Evolutionary conservation across 225 moss, liverwort and hornwort species (phyloP).

Genomic region (Antitrichia curtipendula): DNA sequence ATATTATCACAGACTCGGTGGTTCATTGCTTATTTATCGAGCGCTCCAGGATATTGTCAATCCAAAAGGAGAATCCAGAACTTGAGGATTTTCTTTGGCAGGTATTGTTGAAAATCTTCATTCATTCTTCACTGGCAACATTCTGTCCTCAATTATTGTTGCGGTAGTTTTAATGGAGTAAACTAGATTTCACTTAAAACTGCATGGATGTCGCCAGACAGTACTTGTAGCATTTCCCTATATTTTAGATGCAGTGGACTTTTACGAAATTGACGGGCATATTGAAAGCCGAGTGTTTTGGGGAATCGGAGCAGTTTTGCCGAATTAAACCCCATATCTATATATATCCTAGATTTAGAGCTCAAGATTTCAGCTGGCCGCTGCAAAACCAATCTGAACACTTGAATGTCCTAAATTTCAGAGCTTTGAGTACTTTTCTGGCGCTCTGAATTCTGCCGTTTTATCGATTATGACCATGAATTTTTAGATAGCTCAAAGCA

Average conservation of each 20-base stretch:
- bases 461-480: background rate
- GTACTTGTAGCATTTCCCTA: background rate
- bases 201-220: background rate
- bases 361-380: background rate
- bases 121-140: background rate
- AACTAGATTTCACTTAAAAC: background rate
- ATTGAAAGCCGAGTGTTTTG: background rate
- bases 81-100: conserved; percentile 92
- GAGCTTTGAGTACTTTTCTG: background rate
- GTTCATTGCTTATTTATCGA: conserved; percentile 78
- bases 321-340: background rate
- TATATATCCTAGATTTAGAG: background rate
- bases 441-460: background rate
- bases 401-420: background rate
- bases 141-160: background rate
- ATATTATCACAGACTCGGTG: conserved; percentile 56
- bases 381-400: background rate
- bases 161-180: background rate
- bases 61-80: conserved; percentile 14
- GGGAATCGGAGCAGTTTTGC: background rate
- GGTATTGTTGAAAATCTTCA: conserved; percentile 10
- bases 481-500: background rate
- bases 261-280: background rate
- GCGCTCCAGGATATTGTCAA: conserved; percentile 25
- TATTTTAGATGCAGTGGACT: background rate